phyloP scores from a whole-genome alignment of 73 alveolate species.

The Symbiodinium natans region DNA sequence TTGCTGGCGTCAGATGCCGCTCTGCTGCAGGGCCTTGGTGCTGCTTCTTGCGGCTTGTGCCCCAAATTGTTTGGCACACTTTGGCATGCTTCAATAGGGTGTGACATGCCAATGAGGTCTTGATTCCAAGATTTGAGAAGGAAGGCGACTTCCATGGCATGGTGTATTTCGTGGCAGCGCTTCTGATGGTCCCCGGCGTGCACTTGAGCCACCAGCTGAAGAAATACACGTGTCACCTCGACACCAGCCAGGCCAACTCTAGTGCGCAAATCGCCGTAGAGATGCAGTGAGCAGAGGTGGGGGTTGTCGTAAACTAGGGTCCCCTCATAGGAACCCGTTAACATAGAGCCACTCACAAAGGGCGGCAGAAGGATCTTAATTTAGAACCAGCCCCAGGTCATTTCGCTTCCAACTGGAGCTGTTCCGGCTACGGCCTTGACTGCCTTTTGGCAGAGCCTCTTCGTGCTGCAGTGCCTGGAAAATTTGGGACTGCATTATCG shows the following conservation, averaged over 20 bases:
- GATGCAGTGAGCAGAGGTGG: background rate
- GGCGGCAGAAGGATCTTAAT: too few species aligned
- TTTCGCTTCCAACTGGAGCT: too few species aligned
- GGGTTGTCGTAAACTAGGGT: too few species aligned
- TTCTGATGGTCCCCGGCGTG: slow-evolving; percentile 32
- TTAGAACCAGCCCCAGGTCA: too few species aligned
- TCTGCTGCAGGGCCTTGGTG: background rate
- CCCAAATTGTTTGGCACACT: background rate
- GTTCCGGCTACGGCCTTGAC: too few species aligned
- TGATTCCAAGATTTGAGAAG: slow-evolving; percentile 10
- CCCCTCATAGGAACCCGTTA: too few species aligned
- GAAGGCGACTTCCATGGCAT: slow-evolving; percentile 55
- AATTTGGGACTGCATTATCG: too few species aligned
- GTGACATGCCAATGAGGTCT: background rate
- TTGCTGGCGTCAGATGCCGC: slow-evolving; percentile 50
- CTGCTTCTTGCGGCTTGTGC: background rate
- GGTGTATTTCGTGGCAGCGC: slow-evolving; percentile 55
- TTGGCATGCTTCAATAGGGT: background rate
- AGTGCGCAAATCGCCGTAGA: background rate
- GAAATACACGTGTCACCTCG: background rate
- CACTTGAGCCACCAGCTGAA: background rate
- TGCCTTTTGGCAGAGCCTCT: too few species aligned
- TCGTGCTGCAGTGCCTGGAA: too few species aligned
- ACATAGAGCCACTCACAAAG: too few species aligned
- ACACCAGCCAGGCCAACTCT: background rate